Evolutionary conservation across 108 stramenopile species (phyloP), one percentile per base, ranked within the genome.

Genomic region (Nannochloropsis oceanica): DNA sequence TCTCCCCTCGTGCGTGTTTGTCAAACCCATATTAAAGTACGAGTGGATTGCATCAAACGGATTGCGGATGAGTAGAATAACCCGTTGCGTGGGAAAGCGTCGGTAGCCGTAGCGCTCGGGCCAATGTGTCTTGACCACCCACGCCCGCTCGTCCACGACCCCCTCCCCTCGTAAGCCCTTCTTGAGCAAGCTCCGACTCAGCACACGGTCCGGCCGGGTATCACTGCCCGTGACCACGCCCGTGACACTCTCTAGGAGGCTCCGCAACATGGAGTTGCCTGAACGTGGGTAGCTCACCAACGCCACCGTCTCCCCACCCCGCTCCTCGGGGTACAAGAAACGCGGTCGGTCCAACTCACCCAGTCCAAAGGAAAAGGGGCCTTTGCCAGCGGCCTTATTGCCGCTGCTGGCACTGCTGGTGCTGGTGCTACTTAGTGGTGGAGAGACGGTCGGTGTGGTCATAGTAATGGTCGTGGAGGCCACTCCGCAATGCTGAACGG

Each of bases 31-130:
- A 92, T 99, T 96, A 87, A 95, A 97, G 90, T 95, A 97, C 9
- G 94, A 94, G 86, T 96, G 95, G 85, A 97, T 96, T 79, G 96
- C 95, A 94, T 99, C 98, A 85, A 93, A 99, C 8, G 98, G 98
- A 90, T 97, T 99, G 14, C 98, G 92, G 26, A 97, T 93, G 43
- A 99, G 87, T 80, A 99, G 84, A n/a, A 96, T 92, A 42, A 89
- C 93, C 46, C 44, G 59, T 73, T 73, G 25, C 0, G 43, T 92
- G 14, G 34, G 82, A 80, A 96, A 94, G 13, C 86, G 81, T 34
- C 92, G 86, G 46, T n/a, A 84, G 24, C 98, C 98, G 22, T 81
- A 89, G 22, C 98, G 92, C 90, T 99, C 98, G 12, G 98, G 98
- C 86, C 91, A 99, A 90, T 99, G 98, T 3, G 96, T 96, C 86